Conservation (phyloP, 1,139 yeast species). For the Wickerhamiella pararugosa region DNA sequence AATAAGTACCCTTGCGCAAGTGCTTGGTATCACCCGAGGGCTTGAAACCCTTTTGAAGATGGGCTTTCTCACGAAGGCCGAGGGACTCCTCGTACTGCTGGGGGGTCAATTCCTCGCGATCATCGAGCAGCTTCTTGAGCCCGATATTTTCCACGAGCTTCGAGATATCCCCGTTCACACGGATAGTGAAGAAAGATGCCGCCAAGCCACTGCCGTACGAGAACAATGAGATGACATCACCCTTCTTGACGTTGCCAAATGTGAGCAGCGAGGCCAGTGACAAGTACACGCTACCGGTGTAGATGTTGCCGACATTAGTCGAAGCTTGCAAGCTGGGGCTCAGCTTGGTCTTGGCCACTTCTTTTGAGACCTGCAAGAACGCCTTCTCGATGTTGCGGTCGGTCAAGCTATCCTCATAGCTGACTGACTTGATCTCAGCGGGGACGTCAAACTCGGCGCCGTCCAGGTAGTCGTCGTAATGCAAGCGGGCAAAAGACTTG, state of each 20-base stretch:
- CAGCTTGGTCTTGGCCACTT: conserved; percentile 51
- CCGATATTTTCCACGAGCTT: conserved; percentile 50
- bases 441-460: conserved; percentile 41
- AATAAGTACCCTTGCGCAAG: conserved; percentile 65
- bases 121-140: conserved; percentile 51
- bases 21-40: conserved; percentile 70
- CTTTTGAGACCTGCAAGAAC: conserved; percentile 69
- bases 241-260: conserved; percentile 53
- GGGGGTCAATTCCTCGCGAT: conserved; percentile 59
- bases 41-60: conserved; percentile 58
- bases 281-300: conserved; percentile 89
- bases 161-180: conserved; percentile 68
- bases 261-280: conserved; percentile 70
- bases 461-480: conserved; percentile 72
- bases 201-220: conserved; percentile 99
- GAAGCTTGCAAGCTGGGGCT: conserved; percentile 74
- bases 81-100: conserved; percentile 69
- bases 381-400: conserved; percentile 77
- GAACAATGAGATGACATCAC: conserved; percentile 80
- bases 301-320: conserved; percentile 97
- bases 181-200: conserved; percentile 68
- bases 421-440: conserved; percentile 47
- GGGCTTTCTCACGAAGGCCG: conserved; percentile 77
- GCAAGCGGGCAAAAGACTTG: conserved; percentile 84
- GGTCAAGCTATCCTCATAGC: conserved; percentile 64